Evolutionary conservation across 2,329 filamentous ascomycete genomes (phyloP), one percentile per base, ranked within the genome.

Genomic region (Diaporthe sp.): DNA sequence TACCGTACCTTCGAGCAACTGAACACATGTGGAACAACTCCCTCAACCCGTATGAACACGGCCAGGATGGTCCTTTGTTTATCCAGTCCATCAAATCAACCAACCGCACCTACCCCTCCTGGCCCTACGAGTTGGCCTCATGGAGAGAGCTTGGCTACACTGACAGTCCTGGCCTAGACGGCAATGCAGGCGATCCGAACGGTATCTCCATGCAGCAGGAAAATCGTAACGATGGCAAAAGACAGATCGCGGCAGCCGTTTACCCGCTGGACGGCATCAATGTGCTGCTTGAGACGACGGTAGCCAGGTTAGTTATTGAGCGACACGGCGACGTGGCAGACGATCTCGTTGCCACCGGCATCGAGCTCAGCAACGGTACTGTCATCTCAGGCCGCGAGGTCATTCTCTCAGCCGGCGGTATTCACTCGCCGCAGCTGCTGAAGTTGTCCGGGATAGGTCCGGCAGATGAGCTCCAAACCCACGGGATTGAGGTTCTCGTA

Each of bases 1-100:
- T 85, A 15, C 83, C 82, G 3, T 88, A 86, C 75, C 83, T 85
- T 74, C 79, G 79, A 58, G 83, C 80, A 74, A 78, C 79, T 0
- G 84, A 85, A 76, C 77, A 67, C 2, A 76, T 78, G 33, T 79
- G 78, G 50, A 76, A 76, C n/a, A 40, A 68, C 1, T 68, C 74
- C 8, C 33, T 52, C 30, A 42, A 69, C 22, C 10, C 28, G 6
- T 22, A 35, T 8, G 28, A 69, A 52, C 66, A 69, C 52, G 66
- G 66, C 3, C 22, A 40, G 4, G 25, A 55, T 6, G 66, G 66
- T 1, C 30, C 30, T 67, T 71, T 83, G 7, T 66, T 77, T 12
- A 79, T 82, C 55, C 75, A 79, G 47, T 79, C 80, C 4, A 76
- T 79, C 5, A 76, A 64, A n/a, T 78, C 77, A 42, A 78, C 78